Evolutionary conservation across 225 moss, liverwort and hornwort genomes (phyloP).

Genomic region (Ulota crispa): DNA sequence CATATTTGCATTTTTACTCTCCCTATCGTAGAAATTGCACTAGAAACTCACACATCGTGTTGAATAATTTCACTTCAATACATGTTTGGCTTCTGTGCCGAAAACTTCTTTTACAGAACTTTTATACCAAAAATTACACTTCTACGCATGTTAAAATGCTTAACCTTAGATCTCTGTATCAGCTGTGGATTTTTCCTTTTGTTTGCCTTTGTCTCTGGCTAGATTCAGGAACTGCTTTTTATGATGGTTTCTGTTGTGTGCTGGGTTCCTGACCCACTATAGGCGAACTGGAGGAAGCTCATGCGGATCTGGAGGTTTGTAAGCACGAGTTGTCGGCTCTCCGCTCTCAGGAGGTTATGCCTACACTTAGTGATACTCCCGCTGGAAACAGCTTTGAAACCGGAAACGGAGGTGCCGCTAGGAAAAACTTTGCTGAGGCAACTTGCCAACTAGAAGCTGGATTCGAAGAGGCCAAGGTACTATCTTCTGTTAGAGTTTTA

Average conservation of each 20-base stretch:
- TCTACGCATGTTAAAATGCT: background rate
- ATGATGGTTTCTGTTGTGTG: constrained; percentile 14
- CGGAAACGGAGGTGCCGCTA: constrained; percentile 42
- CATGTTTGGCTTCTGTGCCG: too few relatives aligned
- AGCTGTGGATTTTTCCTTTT: background rate
- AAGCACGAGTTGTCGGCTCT: constrained; percentile 64
- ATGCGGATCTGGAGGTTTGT: constrained; percentile 62
- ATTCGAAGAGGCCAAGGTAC: constrained; percentile 87
- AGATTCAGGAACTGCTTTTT: constrained; percentile 10
- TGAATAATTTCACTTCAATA: too few relatives aligned
- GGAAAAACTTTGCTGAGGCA: constrained; percentile 49
- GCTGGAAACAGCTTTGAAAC: constrained; percentile 53
- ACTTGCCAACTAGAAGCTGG: constrained; percentile 67
- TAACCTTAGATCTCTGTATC: background rate
- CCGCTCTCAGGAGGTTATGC: constrained; percentile 64
- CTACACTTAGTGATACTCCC: constrained; percentile 51
- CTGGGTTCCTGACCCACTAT: constrained; percentile 22
- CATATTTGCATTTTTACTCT: background rate
- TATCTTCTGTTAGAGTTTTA: background rate
- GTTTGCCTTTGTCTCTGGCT: background rate
- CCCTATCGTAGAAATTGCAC: too few relatives aligned
- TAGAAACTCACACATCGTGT: too few relatives aligned
- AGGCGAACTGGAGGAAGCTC: constrained; percentile 85
- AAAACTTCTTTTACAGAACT: too few relatives aligned
- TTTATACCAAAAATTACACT: background rate